Conservation (phyloP, 352 stramenopile genomes). For the Phytophthora cryptogea region DNA sequence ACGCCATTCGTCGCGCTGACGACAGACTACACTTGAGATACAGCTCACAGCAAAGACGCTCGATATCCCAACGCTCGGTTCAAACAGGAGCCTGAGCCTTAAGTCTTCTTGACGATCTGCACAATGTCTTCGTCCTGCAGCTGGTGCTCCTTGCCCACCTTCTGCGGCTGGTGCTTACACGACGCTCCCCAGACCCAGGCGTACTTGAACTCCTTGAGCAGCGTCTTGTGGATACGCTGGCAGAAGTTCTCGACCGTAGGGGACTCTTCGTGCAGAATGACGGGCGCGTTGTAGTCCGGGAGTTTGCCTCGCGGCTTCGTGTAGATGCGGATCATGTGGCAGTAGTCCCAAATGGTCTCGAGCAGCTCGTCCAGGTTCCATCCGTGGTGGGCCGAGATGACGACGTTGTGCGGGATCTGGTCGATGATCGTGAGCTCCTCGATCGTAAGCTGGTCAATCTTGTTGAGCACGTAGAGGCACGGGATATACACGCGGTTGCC, state of each 20-base stretch:
- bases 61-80: conserved; percentile 2
- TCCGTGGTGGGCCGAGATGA: conserved; percentile 96
- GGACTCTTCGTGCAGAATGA: conserved; percentile 96
- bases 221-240: conserved; percentile 91
- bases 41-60: conserved; percentile 1
- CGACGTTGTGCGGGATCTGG: conserved; percentile 98
- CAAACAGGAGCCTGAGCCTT: conserved; percentile 24
- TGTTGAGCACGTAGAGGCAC: conserved; percentile 99
- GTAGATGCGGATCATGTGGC: conserved; percentile 98
- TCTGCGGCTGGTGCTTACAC: conserved; percentile 99
- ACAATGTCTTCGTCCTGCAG: conserved; percentile 99
- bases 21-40: conserved; percentile 3
- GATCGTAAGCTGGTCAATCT: conserved; percentile 99
- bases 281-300: conserved; percentile 96
- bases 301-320: conserved; percentile 96
- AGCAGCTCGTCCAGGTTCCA: conserved; percentile 99
- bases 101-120: conserved; percentile 97
- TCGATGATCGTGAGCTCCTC: conserved; percentile 99
- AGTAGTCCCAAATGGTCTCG: conserved; percentile 98
- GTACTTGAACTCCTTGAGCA: conserved; percentile 93
- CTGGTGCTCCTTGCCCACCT: conserved; percentile 98
- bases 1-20: conserved; percentile 1
- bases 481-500: conserved; percentile 98
- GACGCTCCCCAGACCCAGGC: conserved; percentile 97
- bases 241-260: conserved; percentile 98